Conservation (phyloP, 208 protist genomes). For the Wallacemonas sp. region DNA sequence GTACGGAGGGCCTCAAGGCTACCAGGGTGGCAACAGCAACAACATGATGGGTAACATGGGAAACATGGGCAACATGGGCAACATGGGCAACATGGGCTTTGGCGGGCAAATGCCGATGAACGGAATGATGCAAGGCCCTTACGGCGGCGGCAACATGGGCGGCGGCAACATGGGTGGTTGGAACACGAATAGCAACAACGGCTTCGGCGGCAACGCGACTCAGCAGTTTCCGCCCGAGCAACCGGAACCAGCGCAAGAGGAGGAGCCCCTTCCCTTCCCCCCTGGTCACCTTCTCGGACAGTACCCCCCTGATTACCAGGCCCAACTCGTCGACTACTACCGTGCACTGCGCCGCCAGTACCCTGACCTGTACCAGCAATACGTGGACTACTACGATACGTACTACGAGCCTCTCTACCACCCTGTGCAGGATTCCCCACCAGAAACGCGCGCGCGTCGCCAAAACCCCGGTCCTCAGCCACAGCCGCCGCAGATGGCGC, state of each 20-base stretch:
- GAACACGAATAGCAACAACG: constrained; percentile 30
- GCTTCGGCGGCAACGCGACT: constrained; percentile 19
- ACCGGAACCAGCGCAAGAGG: constrained; percentile 25
- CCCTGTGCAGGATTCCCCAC: constrained; percentile 2
- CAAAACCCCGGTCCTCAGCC: constrained; percentile 1
- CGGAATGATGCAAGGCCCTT: constrained; percentile 19
- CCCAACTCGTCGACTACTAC: constrained; percentile 54
- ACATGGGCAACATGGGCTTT: constrained; percentile 16
- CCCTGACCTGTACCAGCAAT: constrained; percentile 60
- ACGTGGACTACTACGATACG: constrained; percentile 51
- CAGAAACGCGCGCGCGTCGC: neutral
- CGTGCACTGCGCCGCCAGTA: constrained; percentile 43
- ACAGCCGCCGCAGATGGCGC: constrained; percentile 3
- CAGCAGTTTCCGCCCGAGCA: constrained; percentile 11
- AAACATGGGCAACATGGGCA: constrained; percentile 22
- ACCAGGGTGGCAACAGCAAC: constrained; percentile 2
- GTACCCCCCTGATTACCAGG: constrained; percentile 55
- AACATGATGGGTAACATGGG: constrained; percentile 28
- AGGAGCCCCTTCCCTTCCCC: constrained; percentile 46
- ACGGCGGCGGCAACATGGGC: neutral
- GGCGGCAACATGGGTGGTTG: constrained; percentile 5
- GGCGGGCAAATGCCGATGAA: constrained; percentile 5
- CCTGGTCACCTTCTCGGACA: constrained; percentile 42
- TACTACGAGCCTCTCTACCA: constrained; percentile 50
- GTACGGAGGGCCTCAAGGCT: constrained; percentile 10